Percentiles rank a stretch among this genome's conserved stretches.
Conservation (phyloP, 768 basidiomycete species). For the Trametes maxima region DNA sequence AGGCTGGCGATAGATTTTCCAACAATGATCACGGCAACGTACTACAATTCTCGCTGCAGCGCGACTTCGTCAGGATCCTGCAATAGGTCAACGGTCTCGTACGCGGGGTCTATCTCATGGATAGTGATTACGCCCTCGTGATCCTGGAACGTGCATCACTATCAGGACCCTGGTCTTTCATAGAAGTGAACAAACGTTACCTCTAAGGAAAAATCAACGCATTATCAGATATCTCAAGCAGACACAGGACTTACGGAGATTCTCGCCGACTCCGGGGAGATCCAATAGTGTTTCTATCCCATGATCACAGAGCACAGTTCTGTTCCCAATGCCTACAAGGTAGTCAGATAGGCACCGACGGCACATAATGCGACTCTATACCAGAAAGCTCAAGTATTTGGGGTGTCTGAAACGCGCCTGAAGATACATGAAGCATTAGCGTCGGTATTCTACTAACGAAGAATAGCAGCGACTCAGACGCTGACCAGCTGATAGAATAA, state of each 20-base stretch:
- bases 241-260: slow-evolving; percentile 11
- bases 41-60: slow-evolving; percentile 11
- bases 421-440: not conserved
- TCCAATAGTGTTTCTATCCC: slow-evolving; percentile 5
- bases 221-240: too few species aligned
- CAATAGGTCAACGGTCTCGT: slow-evolving; percentile 6
- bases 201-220: too few species aligned
- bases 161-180: too few species aligned
- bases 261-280: slow-evolving; percentile 11
- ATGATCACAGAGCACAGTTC: slow-evolving; percentile 1
- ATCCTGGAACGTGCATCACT: too few species aligned
- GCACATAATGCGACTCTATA: not conserved
- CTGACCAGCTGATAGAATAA: slow-evolving; percentile 15
- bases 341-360: not conserved
- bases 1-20: not conserved
- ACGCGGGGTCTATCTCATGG: slow-evolving; percentile 6
- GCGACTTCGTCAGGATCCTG: not conserved
- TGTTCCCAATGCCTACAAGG: slow-evolving; percentile 6
- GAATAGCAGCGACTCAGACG: too few species aligned
- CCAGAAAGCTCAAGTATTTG: slow-evolving; percentile 17
- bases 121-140: slow-evolving; percentile 3
- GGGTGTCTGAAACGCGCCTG: slow-evolving; percentile 9
- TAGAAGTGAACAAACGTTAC: too few species aligned
- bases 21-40: not conserved
- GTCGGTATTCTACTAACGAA: not conserved